Base-by-base conservation (phyloP, 441 rosid genomes). In the Erodium moschatum region DNA sequence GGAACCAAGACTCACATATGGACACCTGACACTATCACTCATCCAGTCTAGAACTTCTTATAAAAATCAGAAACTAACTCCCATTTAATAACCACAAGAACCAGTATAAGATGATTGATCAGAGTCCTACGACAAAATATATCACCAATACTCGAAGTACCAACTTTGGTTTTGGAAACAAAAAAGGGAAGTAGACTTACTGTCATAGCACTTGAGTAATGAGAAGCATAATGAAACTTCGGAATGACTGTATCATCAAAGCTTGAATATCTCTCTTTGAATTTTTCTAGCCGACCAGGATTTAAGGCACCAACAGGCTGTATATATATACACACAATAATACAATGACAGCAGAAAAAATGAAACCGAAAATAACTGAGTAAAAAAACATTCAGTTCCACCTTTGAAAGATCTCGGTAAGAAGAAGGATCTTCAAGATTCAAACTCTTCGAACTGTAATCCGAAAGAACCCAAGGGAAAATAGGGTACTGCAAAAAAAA, bases 191-290 rank as follows among this genome's bases (percentile, higher is more conserved):
- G n/a, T 21, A 5, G 82, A 82, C 89, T 74, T 84, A 92, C 99
- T 56, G 97, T 85, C 81, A 95, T 98, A 63, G 98, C 93, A 81
- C 98, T 91, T 33, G 98, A 95, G 81, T 95, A 95, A 83, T 95
- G 99, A 13, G 99, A 95, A 73, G 98, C 99, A 77, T 95, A 95
- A 76, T 95, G 99, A 69, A 95, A 95, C 81, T 95, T 95, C 29
- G 99, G 99, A 78, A 95, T 95, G 80, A 92, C 85, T 61, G 99
- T 95, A 82, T 95, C 99, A 70, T 95, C 98, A 74, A 95, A 92
- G 85, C 93, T 90, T 72, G 92, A 85, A 88, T 95, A 92, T 85
- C 98, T 87, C 83, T 90, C 99, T 82, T 92, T 93, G 77, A 95
- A 87, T 74, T 88, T 95, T 75, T 82, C 83, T 64, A 95, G 84